Conservation (phyloP, 1,139 yeast genomes). For the Magnusiomyces clavatus region DNA sequence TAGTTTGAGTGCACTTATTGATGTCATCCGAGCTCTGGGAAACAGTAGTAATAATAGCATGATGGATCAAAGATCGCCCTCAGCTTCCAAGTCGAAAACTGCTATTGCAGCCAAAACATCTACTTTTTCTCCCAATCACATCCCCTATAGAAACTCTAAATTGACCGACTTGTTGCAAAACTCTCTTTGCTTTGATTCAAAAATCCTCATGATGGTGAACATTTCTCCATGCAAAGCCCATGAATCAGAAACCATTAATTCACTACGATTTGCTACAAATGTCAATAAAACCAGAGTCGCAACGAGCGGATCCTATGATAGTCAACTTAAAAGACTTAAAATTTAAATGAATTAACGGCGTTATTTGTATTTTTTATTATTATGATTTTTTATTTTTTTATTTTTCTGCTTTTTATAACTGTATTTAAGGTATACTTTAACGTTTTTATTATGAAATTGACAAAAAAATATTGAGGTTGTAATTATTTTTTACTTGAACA, state of each 20-base stretch:
- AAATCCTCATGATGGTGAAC: slow-evolving; percentile 90
- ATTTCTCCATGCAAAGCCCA: slow-evolving; percentile 62
- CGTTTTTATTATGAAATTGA: no score
- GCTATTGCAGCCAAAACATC: slow-evolving; percentile 16
- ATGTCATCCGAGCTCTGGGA: slow-evolving; percentile 71
- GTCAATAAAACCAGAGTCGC: slow-evolving; percentile 29
- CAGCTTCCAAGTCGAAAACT: no score
- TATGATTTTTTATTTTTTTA: not conserved
- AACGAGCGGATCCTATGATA: no score
- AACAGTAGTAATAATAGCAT: slow-evolving; percentile 10
- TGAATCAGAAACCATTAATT: slow-evolving; percentile 70
- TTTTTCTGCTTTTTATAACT: not conserved
- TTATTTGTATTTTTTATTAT: not conserved
- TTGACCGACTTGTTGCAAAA: slow-evolving; percentile 78
- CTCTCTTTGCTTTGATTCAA: slow-evolving; percentile 78
- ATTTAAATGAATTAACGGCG: not conserved
- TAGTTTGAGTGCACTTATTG: slow-evolving; percentile 83
- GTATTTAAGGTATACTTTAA: no score
- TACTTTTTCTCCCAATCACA: slow-evolving; percentile 20
- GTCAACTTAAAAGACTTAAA: not conserved
- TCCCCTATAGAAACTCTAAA: slow-evolving; percentile 51
- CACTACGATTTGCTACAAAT: slow-evolving; percentile 83
- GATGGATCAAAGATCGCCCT: not conserved
- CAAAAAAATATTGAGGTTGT: no score
- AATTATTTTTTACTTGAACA: no score